Evolutionary conservation across 2,329 filamentous ascomycete genomes (phyloP).

Genomic region (Aspergillus novofumigatus): DNA sequence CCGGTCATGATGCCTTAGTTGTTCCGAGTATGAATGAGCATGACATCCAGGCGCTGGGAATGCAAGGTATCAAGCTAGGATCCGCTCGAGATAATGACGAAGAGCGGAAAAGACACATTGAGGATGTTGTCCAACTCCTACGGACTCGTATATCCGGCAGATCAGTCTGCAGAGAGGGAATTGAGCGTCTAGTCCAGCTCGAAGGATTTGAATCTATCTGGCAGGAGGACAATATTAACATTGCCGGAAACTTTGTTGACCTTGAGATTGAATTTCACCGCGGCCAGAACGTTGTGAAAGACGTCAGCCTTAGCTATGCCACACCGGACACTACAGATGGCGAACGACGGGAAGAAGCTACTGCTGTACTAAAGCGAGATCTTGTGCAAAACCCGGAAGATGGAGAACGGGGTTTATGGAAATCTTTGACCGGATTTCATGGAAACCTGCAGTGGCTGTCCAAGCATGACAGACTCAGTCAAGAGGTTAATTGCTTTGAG

Average conservation of each 20-base stretch:
- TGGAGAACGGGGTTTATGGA: slow-evolving; percentile 32
- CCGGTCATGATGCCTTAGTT: slow-evolving; percentile 34
- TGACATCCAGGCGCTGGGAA: slow-evolving; percentile 38
- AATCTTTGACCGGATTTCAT: slow-evolving; percentile 36
- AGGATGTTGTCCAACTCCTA: slow-evolving; percentile 39
- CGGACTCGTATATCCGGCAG: slow-evolving; percentile 39
- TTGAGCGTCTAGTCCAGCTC: slow-evolving; percentile 40
- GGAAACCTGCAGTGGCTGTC: slow-evolving; percentile 43
- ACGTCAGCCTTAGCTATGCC: slow-evolving; percentile 42
- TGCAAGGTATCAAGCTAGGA: slow-evolving; percentile 36
- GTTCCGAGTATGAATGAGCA: slow-evolving; percentile 34
- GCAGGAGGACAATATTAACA: slow-evolving; percentile 44
- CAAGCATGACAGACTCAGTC: slow-evolving; percentile 42
- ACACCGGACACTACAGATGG: slow-evolving; percentile 39
- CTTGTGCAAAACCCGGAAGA: slow-evolving; percentile 32
- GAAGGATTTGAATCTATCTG: slow-evolving; percentile 46
- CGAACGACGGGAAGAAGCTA: slow-evolving; percentile 40
- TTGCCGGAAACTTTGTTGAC: slow-evolving; percentile 45
- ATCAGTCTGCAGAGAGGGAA: slow-evolving; percentile 41
- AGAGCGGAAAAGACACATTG: slow-evolving; percentile 39
- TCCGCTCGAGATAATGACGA: slow-evolving; percentile 37
- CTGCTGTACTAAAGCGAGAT: slow-evolving; percentile 39
- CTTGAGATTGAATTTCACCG: slow-evolving; percentile 44
- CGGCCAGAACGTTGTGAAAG: slow-evolving; percentile 37
- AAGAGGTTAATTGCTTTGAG: slow-evolving; percentile 45